Evolutionary conservation across 345 rosid species (phyloP).

Genomic region (Eucalyptus erythrocorys): DNA sequence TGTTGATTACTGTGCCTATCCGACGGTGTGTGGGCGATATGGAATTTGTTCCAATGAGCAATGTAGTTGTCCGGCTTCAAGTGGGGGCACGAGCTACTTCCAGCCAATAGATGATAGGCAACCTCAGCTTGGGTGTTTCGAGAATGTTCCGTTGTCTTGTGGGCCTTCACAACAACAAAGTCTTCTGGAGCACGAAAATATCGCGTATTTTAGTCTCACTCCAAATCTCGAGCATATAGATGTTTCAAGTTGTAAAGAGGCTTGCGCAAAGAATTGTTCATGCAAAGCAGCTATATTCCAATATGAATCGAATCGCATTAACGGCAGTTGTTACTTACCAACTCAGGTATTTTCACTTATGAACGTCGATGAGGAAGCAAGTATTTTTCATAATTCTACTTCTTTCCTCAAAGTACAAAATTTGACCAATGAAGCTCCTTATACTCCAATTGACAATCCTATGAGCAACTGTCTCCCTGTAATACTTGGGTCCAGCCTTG

Average conservation of each 20-base stretch:
- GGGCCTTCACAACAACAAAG: not conserved
- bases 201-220: not conserved
- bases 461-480: not conserved
- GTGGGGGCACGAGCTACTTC: not conserved
- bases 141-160: not conserved
- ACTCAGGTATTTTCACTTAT: not conserved
- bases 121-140: not conserved
- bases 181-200: not conserved
- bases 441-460: not conserved
- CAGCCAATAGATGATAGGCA: not conserved
- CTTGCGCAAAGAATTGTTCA: slow-evolving; percentile 5
- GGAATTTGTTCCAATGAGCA: not conserved
- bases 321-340: not conserved
- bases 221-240: not conserved
- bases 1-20: not conserved
- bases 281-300: slow-evolving; percentile 7
- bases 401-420: not conserved
- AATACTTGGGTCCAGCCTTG: not conserved
- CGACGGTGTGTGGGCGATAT: not conserved
- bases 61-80: not conserved
- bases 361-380: accelerated
- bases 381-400: not conserved
- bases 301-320: not conserved
- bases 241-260: not conserved
- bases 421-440: not conserved